These are phyloP conservation scores for Corymbia calophylla DNA, from an alignment of 441 rosid species.

Conservation along the genomic window DNA sequence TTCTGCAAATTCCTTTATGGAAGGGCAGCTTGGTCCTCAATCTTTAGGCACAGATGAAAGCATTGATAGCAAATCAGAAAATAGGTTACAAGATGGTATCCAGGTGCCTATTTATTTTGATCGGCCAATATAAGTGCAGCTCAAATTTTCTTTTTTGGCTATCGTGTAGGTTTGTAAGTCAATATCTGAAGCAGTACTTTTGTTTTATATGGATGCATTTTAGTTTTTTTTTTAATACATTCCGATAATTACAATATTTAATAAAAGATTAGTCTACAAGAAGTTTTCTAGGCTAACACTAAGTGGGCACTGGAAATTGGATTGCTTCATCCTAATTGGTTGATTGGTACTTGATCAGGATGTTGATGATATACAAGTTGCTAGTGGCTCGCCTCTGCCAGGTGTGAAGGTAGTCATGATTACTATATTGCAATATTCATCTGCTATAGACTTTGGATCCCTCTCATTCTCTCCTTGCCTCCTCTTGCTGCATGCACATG, in stretches of 20 bases:
- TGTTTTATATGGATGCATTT: not conserved
- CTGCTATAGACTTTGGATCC: not conserved
- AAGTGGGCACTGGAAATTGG: not conserved
- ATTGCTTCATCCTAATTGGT: conserved; percentile 6
- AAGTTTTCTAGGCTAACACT: not conserved
- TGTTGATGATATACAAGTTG: conserved; percentile 42
- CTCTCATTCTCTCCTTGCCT: not conserved
- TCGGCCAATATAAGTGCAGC: not conserved
- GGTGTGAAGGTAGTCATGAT: conserved; percentile 83
- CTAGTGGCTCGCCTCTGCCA: conserved; percentile 90
- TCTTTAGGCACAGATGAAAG: conserved; percentile 31
- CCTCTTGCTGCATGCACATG: not conserved
- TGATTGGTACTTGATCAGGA: conserved; percentile 42
- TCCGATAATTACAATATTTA: not conserved
- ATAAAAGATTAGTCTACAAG: not conserved
- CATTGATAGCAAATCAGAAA: conserved; percentile 22
- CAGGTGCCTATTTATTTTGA: conserved; percentile 38
- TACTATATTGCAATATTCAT: not conserved
- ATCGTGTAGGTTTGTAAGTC: not conserved
- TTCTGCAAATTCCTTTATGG: conserved; percentile 20
- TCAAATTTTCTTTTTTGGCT: not conserved
- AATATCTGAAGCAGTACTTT: not conserved
- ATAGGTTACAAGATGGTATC: conserved; percentile 27
- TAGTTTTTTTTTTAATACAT: not conserved
- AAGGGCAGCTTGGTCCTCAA: conserved; percentile 37